Percentiles rank a stretch among this genome's conserved stretches.
phyloP scores from a whole-genome alignment of 1,139 yeast genomes.

The Insectozyma bohioensis region DNA sequence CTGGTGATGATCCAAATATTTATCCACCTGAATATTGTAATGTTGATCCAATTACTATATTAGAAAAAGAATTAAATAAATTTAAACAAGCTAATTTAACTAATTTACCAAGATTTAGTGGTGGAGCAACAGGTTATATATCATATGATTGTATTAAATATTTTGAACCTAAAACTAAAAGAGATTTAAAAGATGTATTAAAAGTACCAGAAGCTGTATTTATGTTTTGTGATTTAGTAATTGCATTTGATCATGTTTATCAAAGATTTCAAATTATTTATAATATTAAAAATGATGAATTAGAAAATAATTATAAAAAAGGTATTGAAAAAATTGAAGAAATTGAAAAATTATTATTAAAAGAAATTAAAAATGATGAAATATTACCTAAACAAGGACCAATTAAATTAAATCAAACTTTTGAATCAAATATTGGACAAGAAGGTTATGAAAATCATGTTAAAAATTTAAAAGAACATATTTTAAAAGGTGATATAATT shows the following conservation, averaged over 20 bases:
- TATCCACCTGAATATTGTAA: slow-evolving; percentile 36
- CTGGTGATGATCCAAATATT: slow-evolving; percentile 54
- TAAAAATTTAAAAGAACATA: slow-evolving; percentile 69
- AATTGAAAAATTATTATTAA: slow-evolving; percentile 52
- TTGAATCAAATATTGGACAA: slow-evolving; percentile 87
- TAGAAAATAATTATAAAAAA: slow-evolving; percentile 49
- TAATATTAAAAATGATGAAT: slow-evolving; percentile 58
- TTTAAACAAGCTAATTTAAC: slow-evolving; percentile 73
- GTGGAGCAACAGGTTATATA: slow-evolving; percentile 95
- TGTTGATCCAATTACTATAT: slow-evolving; percentile 73
- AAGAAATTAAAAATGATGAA: slow-evolving; percentile 33
- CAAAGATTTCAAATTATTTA: slow-evolving; percentile 89
- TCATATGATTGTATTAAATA: slow-evolving; percentile 96
- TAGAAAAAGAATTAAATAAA: slow-evolving; percentile 69
- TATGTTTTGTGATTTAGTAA: slow-evolving; percentile 86
- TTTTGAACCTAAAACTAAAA: slow-evolving; percentile 86
- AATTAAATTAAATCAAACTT: slow-evolving; percentile 62
- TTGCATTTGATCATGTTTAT: slow-evolving; percentile 91
- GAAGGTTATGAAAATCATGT: slow-evolving; percentile 90
- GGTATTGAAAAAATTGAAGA: slow-evolving; percentile 59
- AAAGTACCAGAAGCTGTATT: slow-evolving; percentile 86
- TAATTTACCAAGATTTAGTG: slow-evolving; percentile 81
- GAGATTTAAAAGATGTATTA: slow-evolving; percentile 73
- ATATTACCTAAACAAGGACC: slow-evolving; percentile 62
- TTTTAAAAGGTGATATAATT: slow-evolving; percentile 86